Evolutionary conservation across 176 grass and related monocot genomes (phyloP), one percentile per base, ranked within the genome.

Genomic region (Triticum urartu): DNA sequence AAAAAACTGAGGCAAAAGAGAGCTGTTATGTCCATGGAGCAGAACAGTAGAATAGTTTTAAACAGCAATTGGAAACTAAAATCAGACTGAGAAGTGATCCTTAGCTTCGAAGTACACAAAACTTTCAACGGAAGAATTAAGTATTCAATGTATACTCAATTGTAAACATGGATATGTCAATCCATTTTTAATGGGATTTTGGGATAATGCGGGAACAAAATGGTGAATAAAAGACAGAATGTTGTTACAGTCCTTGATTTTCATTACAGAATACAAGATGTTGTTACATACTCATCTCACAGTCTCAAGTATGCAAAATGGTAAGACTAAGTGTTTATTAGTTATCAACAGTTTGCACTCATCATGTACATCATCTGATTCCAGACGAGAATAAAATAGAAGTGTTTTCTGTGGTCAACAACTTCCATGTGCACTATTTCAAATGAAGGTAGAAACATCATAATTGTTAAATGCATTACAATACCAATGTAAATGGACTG

Each of bases 1-100:
- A 21, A 75, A 84, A 59, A 68, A 59, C 35, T 84, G 30, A 87
- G 48, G 18, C 59, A 91, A 81, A 84, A 14, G 54, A 21, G 54
- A 21, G 80, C 3, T 52, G 26, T 1, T 69, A 69, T 54, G 11
- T 15, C 66, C 45, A 80, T 75, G 22, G 45, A 62, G 36, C 72
- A 75, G 30, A 2, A 24, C 32, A 35, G 42, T 32, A 21, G 58
- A 59, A 78, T 45, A 73, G 25, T 71, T 82, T 33, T 72, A 62
- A 86, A 7, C 60, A 68, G 21, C 30, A 42, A 38, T 18, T 79
- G 38, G 22, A 54, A 77, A 84, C 10, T 18, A 69, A 15, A 22
- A 28, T 74, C 34, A 83, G 56, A 80, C 52, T 66, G 52, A 83
- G 13, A 66, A 10, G 2, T 1, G 28, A 74, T 60, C 62, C 14